Evolutionary conservation across 2,329 filamentous ascomycete genomes (phyloP).

Genomic region (Dothistroma pini): DNA sequence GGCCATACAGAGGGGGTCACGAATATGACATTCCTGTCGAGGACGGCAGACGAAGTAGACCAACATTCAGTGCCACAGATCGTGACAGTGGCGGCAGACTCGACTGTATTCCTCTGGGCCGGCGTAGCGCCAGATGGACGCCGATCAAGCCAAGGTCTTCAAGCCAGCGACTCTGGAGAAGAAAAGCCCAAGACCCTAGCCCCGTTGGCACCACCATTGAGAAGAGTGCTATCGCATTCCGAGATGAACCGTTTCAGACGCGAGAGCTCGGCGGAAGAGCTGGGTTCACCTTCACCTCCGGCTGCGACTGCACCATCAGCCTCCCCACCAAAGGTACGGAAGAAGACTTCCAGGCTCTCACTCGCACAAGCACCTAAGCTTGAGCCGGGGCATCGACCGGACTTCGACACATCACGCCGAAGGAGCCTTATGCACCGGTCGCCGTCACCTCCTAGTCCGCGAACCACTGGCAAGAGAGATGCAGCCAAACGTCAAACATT

Average conservation of each 20-base stretch:
- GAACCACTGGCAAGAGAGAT: constrained; percentile 20
- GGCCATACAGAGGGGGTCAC: constrained; percentile 94
- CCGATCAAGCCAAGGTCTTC: not conserved
- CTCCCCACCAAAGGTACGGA: constrained; percentile 51
- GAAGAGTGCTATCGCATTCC: constrained; percentile 80
- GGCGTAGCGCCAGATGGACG: not conserved
- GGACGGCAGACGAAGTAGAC: constrained; percentile 39
- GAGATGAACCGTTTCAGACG: constrained; percentile 76
- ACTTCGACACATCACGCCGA: constrained; percentile 22
- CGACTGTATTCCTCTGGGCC: constrained; percentile 50
- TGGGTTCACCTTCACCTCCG: constrained; percentile 38
- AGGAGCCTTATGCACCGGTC: constrained; percentile 36
- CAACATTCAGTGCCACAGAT: constrained; percentile 31
- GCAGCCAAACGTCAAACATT: constrained; percentile 44
- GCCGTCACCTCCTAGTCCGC: constrained; percentile 41
- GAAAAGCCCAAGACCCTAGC: constrained; percentile 26
- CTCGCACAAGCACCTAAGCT: constrained; percentile 45
- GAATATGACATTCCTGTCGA: constrained; percentile 65
- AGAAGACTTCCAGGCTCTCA: constrained; percentile 53
- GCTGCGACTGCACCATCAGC: constrained; percentile 46
- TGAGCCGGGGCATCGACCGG: constrained; percentile 38
- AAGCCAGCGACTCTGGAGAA: not conserved
- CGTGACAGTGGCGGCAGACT: constrained; percentile 49
- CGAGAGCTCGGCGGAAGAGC: constrained; percentile 42
- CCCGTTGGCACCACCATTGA: constrained; percentile 66